Evolutionary conservation across 306 rosid species (phyloP).

Genomic region (Alnus rubra): DNA sequence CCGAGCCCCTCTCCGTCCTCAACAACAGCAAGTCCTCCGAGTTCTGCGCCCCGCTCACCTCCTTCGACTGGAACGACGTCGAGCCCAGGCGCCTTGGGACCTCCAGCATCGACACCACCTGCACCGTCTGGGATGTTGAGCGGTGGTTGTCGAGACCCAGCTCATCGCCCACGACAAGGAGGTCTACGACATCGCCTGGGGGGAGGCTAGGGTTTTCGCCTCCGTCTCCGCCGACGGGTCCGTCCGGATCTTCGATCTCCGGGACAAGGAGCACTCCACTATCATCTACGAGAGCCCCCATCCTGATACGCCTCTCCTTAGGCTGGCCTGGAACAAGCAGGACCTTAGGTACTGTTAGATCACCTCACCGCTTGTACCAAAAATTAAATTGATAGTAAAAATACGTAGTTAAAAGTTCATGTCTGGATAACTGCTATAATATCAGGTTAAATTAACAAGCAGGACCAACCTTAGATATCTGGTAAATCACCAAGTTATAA

Average conservation of each 20-base stretch:
- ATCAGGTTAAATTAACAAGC: background rate
- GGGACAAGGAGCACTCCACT: conserved; percentile 94
- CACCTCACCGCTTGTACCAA: too few species aligned
- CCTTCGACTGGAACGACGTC: conserved; percentile 94
- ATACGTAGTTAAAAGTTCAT: too few species aligned
- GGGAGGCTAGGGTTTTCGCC: conserved; percentile 86
- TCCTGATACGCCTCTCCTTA: conserved; percentile 87
- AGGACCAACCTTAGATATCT: too few species aligned
- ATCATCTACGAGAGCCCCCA: conserved; percentile 93
- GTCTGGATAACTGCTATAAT: too few species aligned
- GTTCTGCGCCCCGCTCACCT: conserved; percentile 89
- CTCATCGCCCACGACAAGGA: conserved; percentile 97
- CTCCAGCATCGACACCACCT: conserved; percentile 92
- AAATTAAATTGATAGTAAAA: too few species aligned
- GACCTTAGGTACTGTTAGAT: conserved; percentile 55
- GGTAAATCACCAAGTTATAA: too few species aligned
- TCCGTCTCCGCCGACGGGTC: conserved; percentile 98
- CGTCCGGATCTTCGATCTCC: conserved; percentile 78
- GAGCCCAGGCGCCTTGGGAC: conserved; percentile 85
- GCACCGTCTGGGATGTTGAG: conserved; percentile 92
- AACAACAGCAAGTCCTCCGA: conserved; percentile 87
- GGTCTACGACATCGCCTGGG: conserved; percentile 96
- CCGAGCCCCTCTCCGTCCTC: conserved; percentile 66
- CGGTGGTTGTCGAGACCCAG: conserved; percentile 85
- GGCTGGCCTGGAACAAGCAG: conserved; percentile 97